A percentile compares a stretch with the other conserved stretches of the same genome.
Evolutionary conservation across 2,329 filamentous ascomycete genomes (phyloP).

Genomic region (Xylariaceae sp.): DNA sequence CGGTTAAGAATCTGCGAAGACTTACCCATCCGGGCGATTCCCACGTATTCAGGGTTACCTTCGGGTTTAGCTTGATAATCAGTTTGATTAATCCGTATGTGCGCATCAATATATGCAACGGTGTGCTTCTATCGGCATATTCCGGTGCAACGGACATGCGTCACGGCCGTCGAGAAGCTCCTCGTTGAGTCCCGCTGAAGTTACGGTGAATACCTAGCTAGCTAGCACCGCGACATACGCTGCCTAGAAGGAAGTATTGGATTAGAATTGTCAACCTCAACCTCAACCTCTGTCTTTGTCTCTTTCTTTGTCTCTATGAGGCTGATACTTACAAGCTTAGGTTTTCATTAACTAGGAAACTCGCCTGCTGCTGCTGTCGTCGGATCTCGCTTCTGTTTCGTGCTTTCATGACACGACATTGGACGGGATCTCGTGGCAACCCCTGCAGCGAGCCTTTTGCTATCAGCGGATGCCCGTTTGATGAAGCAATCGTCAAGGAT

Average conservation of each 20-base stretch:
- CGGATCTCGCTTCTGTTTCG: not conserved
- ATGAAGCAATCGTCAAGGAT: not conserved
- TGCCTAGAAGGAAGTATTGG: no score
- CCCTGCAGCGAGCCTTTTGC: slow-evolving; percentile 15
- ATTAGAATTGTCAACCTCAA: no score
- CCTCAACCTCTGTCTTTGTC: no score
- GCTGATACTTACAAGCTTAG: no score
- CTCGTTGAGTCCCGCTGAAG: no score
- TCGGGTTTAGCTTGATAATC: not conserved
- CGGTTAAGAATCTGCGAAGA: slow-evolving; percentile 1
- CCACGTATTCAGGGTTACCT: slow-evolving; percentile 6
- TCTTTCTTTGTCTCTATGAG: no score
- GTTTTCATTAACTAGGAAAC: not conserved
- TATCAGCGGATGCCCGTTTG: not conserved
- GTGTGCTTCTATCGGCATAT: no score
- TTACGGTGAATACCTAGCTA: slow-evolving; percentile 1
- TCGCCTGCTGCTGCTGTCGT: not conserved
- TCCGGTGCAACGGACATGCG: not conserved
- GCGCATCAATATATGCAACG: no score
- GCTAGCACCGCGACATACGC: no score
- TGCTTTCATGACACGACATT: slow-evolving; percentile 10
- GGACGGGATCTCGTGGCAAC: slow-evolving; percentile 12
- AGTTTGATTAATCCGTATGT: no score
- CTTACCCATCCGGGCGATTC: not conserved
- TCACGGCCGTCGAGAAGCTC: not conserved